Percentiles rank a stretch among this genome's conserved stretches.
Evolutionary conservation across 805 yeast species (phyloP).

Genomic region (Teunomyces aglyptinius): DNA sequence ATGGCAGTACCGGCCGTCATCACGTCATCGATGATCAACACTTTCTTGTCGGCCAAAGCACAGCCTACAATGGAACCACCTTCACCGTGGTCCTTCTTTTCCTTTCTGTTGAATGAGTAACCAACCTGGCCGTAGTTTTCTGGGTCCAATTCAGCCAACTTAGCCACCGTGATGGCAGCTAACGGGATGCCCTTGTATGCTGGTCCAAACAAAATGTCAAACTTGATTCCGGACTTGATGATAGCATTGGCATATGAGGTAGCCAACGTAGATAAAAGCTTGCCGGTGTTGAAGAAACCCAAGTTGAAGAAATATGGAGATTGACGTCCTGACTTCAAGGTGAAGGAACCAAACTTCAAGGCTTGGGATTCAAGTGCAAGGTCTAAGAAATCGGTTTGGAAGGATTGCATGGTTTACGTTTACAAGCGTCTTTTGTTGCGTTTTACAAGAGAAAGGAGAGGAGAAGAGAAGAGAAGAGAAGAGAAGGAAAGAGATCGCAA

Average conservation of each 20-base stretch:
- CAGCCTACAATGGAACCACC: conserved; percentile 95
- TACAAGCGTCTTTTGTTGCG: conserved; percentile 5
- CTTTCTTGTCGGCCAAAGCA: conserved; percentile 62
- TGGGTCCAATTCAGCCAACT: conserved; percentile 88
- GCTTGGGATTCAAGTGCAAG: conserved; percentile 81
- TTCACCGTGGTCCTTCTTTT: conserved; percentile 96
- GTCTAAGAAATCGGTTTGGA: conserved; percentile 70
- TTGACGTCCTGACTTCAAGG: conserved; percentile 84
- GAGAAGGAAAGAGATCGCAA: conserved; percentile 3
- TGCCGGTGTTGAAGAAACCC: conserved; percentile 86
- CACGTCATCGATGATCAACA: conserved; percentile 91
- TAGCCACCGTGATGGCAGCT: conserved; percentile 89
- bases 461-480: conserved; percentile 4
- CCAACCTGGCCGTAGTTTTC: conserved; percentile 68
- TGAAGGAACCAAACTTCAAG: conserved; percentile 82
- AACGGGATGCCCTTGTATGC: conserved; percentile 97
- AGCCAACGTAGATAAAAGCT: conserved; percentile 74
- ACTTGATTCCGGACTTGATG: conserved; percentile 74
- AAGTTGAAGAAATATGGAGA: conserved; percentile 97
- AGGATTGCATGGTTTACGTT: conserved; percentile 33
- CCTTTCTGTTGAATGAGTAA: conserved; percentile 95
- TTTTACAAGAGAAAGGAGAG: conserved; percentile 4
- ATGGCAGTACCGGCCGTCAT: conserved; percentile 99
- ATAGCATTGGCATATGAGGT: conserved; percentile 88
- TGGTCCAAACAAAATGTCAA: conserved; percentile 93